Percentiles rank a stretch among this genome's conserved stretches.
Evolutionary conservation across 176 grass and related monocot genomes (phyloP).

Genomic region (Cenchrus purpureus): DNA sequence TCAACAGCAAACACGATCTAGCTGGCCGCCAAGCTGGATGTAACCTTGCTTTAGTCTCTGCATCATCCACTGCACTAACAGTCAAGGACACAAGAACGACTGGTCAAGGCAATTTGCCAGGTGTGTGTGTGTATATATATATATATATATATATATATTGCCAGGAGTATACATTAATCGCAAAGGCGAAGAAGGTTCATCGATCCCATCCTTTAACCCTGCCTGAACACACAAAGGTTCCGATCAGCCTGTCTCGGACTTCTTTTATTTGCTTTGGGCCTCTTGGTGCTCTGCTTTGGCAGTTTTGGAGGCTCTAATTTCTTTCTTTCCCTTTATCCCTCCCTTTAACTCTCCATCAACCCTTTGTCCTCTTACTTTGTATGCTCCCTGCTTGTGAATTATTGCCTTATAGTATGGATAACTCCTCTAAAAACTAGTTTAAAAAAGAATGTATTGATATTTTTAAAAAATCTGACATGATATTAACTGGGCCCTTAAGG

Average conservation of each 20-base stretch:
- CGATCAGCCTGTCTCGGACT: constrained; percentile 10
- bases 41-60: no score
- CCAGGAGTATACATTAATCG: constrained; percentile 5
- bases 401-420: neutral
- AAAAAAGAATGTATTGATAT: neutral
- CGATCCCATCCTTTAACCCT: neutral
- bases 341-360: neutral
- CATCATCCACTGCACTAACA: neutral
- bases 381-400: neutral
- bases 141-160: no score
- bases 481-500: neutral
- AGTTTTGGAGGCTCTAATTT: constrained; percentile 22
- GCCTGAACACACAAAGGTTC: neutral
- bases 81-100: neutral
- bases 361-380: constrained; percentile 15
- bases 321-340: constrained; percentile 33
- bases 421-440: neutral
- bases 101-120: neutral
- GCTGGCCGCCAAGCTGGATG: no score
- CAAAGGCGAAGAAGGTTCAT: constrained; percentile 38
- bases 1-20: no score
- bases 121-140: no score
- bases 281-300: constrained; percentile 39
- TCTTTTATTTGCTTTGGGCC: constrained; percentile 42
- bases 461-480: neutral